These are phyloP conservation scores for Tolypocladium capitatum DNA, from an alignment of 2,329 filamentous ascomycete species.

Conservation along the genomic window DNA sequence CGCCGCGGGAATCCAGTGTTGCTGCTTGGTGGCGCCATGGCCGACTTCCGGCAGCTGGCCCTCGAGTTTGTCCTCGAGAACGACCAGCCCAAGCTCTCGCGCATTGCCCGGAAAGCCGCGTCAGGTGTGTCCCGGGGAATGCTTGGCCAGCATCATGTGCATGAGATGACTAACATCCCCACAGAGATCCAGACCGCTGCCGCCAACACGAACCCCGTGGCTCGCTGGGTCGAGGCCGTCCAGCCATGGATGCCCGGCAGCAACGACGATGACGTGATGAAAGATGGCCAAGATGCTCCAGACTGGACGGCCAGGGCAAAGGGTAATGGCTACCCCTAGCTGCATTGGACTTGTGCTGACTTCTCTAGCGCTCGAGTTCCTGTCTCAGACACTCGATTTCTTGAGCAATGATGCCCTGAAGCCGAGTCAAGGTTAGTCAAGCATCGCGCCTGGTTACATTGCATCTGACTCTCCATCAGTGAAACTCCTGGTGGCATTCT, in stretches of 20 bases:
- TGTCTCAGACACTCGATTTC: constrained; percentile 38
- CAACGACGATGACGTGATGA: constrained; percentile 21
- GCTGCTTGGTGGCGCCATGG: constrained; percentile 22
- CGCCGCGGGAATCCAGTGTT: too few species aligned
- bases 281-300: constrained; percentile 27
- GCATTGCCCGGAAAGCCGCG: constrained; percentile 32
- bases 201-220: constrained; percentile 31
- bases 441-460: not conserved
- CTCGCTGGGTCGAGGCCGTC: constrained; percentile 42
- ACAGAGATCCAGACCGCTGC: constrained; percentile 31
- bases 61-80: constrained; percentile 41
- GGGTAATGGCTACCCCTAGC: constrained; percentile 16
- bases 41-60: constrained; percentile 37
- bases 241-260: constrained; percentile 38
- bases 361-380: constrained; percentile 37
- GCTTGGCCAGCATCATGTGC: too few species aligned
- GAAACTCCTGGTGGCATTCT: constrained; percentile 38
- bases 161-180: constrained; percentile 3
- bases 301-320: constrained; percentile 41
- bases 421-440: constrained; percentile 31
- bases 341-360: not conserved
- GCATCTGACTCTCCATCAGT: constrained; percentile 13
- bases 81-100: constrained; percentile 25
- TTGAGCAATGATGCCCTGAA: constrained; percentile 32
- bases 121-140: constrained; percentile 15